Conservation (phyloP, 352 stramenopile species). For the Phytophthora constricta region DNA sequence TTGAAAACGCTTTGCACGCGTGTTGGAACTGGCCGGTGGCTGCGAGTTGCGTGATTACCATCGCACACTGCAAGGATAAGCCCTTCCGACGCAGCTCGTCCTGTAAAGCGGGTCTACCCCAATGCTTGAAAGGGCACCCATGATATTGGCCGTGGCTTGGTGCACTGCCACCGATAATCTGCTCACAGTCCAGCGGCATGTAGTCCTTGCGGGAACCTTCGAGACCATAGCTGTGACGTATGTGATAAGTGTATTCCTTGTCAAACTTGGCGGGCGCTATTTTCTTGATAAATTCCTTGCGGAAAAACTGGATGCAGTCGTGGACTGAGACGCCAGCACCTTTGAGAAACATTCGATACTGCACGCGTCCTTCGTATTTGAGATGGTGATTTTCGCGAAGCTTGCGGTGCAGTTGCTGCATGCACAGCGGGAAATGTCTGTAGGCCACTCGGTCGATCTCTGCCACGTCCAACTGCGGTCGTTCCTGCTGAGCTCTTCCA, state of each 20-base stretch:
- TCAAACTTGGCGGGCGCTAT: conserved; percentile 77
- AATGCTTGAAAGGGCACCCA: conserved; percentile 85
- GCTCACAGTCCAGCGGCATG: conserved; percentile 55
- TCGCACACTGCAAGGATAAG: conserved; percentile 18
- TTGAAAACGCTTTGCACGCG: conserved; percentile 65
- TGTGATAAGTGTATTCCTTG: conserved; percentile 87
- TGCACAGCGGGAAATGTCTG: conserved; percentile 82
- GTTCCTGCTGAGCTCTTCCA: conserved; percentile 9
- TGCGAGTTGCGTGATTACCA: conserved; percentile 44
- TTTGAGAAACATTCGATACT: conserved; percentile 89
- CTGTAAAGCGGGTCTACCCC: conserved; percentile 52
- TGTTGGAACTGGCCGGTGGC: conserved; percentile 41
- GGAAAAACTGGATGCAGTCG: conserved; percentile 81
- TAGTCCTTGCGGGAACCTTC: conserved; percentile 83
- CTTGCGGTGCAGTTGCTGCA: conserved; percentile 77
- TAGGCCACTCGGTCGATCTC: conserved; percentile 77
- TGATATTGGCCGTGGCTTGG: conserved; percentile 78
- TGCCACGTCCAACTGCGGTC: conserved; percentile 20
- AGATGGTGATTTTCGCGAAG: conserved; percentile 81
- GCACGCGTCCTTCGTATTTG: conserved; percentile 86
- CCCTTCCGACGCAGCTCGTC: conserved; percentile 47
- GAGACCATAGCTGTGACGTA: conserved; percentile 87
- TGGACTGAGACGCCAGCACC: conserved; percentile 80
- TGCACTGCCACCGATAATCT: conserved; percentile 55
- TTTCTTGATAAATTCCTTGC: conserved; percentile 67